Conservation (phyloP, 2,329 filamentous ascomycete species). For the Byssothecium circinans region DNA sequence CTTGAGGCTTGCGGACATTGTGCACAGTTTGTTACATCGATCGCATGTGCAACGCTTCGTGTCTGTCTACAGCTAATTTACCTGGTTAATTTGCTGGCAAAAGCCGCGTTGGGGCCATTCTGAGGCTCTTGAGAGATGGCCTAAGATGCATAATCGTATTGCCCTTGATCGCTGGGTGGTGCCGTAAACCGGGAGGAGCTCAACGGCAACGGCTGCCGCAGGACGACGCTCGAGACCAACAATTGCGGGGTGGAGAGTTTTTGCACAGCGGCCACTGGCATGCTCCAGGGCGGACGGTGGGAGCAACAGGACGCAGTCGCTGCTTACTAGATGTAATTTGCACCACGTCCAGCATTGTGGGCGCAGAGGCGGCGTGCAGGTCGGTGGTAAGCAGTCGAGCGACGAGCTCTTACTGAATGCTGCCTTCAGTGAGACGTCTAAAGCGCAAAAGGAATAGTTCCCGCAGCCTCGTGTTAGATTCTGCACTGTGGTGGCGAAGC, state of each 20-base stretch:
- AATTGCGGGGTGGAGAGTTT: slow-evolving; percentile 4
- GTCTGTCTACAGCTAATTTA: slow-evolving; percentile 5
- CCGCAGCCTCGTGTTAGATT: background rate
- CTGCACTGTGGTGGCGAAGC: background rate
- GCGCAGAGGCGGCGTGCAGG: background rate
- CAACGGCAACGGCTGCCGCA: background rate
- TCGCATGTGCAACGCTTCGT: slow-evolving; percentile 7
- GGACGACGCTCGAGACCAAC: slow-evolving; percentile 2
- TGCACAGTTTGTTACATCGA: slow-evolving; percentile 24
- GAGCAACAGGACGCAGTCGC: too few relatives aligned
- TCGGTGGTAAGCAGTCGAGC: background rate
- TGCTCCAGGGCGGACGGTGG: background rate
- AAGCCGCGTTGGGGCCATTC: background rate
- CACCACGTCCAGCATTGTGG: background rate
- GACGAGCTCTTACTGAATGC: background rate
- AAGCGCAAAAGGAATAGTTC: background rate
- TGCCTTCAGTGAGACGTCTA: background rate
- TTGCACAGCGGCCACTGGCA: slow-evolving; percentile 7
- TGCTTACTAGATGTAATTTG: too few relatives aligned
- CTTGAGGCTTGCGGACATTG: slow-evolving; percentile 24
- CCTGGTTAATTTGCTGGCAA: slow-evolving; percentile 3
- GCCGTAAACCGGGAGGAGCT: slow-evolving; percentile 1
- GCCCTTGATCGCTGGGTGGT: slow-evolving; percentile 1
- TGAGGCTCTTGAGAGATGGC: too few relatives aligned
- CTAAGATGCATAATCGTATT: too few relatives aligned